Evolutionary conservation across 306 rosid species (phyloP).

Genomic region (Prunus mume): DNA sequence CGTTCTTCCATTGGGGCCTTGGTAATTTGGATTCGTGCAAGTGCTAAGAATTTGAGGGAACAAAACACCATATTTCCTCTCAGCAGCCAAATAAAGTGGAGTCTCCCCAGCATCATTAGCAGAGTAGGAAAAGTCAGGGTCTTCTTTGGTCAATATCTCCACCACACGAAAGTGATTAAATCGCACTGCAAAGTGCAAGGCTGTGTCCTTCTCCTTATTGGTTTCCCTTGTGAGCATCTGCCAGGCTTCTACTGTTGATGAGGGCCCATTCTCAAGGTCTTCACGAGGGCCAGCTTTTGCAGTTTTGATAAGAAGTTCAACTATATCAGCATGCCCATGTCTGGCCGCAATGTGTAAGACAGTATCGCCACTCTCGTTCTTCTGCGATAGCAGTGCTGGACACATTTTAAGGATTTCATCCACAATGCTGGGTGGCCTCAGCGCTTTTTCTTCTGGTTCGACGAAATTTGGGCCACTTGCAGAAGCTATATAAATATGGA

Average conservation of each 20-base stretch:
- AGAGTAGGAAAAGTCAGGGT: not conserved
- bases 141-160: not conserved
- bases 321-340: not conserved
- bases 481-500: no score
- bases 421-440: not conserved
- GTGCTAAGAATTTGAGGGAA: not conserved
- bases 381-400: not conserved
- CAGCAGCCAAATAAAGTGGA: constrained; percentile 14
- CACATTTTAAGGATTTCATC: not conserved
- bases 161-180: not conserved
- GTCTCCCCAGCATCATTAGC: not conserved
- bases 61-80: not conserved
- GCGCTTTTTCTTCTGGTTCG: no score
- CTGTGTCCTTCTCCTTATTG: not conserved
- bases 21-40: not conserved
- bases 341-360: constrained; percentile 5
- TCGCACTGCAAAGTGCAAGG: constrained; percentile 15
- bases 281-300: no score
- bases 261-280: no score
- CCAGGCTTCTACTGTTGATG: not conserved
- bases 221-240: not conserved
- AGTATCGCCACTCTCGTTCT: constrained; percentile 6
- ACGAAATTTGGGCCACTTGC: no score
- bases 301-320: not conserved
- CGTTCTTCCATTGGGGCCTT: not conserved